Percentiles rank a stretch among this genome's conserved stretches.
These are phyloP conservation scores for Cyberlindnera subsufficiens DNA, from an alignment of 805 yeast species.

Conservation along the genomic window DNA sequence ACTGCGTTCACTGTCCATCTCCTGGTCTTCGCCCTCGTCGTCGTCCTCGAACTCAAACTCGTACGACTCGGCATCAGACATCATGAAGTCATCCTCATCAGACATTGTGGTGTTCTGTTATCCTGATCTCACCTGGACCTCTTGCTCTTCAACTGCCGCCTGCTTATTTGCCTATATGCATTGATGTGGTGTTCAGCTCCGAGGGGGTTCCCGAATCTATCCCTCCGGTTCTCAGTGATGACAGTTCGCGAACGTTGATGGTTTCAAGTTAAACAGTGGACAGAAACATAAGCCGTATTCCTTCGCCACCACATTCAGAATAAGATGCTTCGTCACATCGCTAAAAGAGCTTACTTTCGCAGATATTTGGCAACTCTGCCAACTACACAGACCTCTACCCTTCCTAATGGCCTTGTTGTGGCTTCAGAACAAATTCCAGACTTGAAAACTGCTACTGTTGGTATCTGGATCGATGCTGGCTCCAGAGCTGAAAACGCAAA, in stretches of 20 bases:
- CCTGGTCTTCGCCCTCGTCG: slow-evolving; percentile 21
- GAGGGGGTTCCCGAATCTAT: too few species aligned
- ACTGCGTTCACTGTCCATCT: slow-evolving; percentile 9
- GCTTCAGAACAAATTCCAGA: slow-evolving; percentile 87
- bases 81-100: slow-evolving; percentile 24
- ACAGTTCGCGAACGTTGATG: too few species aligned
- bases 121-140: neutral
- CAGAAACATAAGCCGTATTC: too few species aligned
- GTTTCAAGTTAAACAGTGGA: too few species aligned
- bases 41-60: slow-evolving; percentile 25
- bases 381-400: slow-evolving; percentile 58
- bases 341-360: neutral
- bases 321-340: slow-evolving; percentile 9
- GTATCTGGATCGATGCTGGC: slow-evolving; percentile 98
- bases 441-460: slow-evolving; percentile 92
- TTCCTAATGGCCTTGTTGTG: slow-evolving; percentile 90
- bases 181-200: too few species aligned
- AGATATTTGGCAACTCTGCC: slow-evolving; percentile 25
- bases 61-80: slow-evolving; percentile 25
- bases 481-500: slow-evolving; percentile 87
- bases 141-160: neutral
- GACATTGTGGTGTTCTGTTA: slow-evolving; percentile 13
- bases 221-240: too few species aligned
- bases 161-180: too few species aligned
- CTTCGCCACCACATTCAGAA: neutral